Base-by-base conservation (phyloP, 208 protist genomes). In the Wallacemonas rigidus region DNA sequence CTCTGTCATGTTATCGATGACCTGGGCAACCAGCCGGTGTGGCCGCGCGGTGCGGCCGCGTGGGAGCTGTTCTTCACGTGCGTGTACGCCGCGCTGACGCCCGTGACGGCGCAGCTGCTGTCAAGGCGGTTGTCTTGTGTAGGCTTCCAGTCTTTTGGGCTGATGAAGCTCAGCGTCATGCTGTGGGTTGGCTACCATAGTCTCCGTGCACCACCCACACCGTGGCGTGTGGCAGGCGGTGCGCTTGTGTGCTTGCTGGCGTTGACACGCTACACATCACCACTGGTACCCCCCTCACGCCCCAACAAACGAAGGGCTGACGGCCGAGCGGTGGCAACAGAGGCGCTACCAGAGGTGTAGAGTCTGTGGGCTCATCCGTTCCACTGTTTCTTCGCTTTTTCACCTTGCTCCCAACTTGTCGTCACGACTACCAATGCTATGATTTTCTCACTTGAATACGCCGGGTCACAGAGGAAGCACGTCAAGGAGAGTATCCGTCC, bases 141-240 rank as follows among this genome's bases (percentile, higher is more conserved):
- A 3, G 60, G 60, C 7, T 6, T 65, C n/a, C 60, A 65, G 40
- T 8, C 3, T n/a, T 36, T 65, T 45, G 60, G 60, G 7, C 40
- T 65, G 60, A 41, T 48, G 40, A 65, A 65, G 60, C 60, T 65
- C 5, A 53, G 41, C 41, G 60, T 65, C 41, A 65, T 65, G 60
- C 43, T 45, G 11, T 65, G 60, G 60, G 2, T 26, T 4, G 60
- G 60, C 36, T 65, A 45, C 9, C 41, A n/a, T n/a, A 8, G 15
- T 6, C 60, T 48, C 60, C 40, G 40, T 35, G 36, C 56, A 62
- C n/a, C 60, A 26, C 40, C 17, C 36, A 11, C 38, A 8, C n/a
- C 44, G 41, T 65, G 60, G 60, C 60, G n/a, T n/a, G 43, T 48
- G 4, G 40, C 2, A 38, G 36, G 6, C 11, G 43, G 60, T 6